Percentiles rank a stretch among this genome's conserved stretches.
phyloP scores from a whole-genome alignment of 768 basidiomycete species.

The Suillus paluster region DNA sequence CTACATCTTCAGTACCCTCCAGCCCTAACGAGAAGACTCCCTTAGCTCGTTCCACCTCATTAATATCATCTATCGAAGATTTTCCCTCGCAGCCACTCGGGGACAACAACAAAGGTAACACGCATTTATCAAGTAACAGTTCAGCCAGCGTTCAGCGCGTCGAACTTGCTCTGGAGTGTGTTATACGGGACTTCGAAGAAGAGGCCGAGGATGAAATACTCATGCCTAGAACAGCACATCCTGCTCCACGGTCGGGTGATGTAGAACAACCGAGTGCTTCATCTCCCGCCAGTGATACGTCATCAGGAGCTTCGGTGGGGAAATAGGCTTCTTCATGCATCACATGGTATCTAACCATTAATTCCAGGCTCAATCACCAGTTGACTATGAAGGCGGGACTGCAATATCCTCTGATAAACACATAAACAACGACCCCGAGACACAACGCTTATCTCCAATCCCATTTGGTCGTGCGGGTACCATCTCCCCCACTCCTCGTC shows the following conservation, averaged over 20 bases:
- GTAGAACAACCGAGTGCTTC: slow-evolving; percentile 26
- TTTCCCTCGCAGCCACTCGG: slow-evolving; percentile 20
- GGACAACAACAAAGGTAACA: slow-evolving; percentile 16
- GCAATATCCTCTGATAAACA: slow-evolving; percentile 72
- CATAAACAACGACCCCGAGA: slow-evolving; percentile 49
- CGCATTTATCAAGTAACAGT: slow-evolving; percentile 46
- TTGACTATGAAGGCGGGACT: slow-evolving; percentile 63
- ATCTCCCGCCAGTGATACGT: slow-evolving; percentile 23
- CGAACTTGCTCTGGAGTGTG: slow-evolving; percentile 76
- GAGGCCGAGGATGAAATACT: slow-evolving; percentile 79
- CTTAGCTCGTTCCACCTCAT: slow-evolving; percentile 47
- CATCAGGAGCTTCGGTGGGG: slow-evolving; percentile 29
- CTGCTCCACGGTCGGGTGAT: slow-evolving; percentile 44
- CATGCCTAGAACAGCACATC: slow-evolving; percentile 63
- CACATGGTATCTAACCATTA: slow-evolving; percentile 23
- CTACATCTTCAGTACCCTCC: slow-evolving; percentile 43
- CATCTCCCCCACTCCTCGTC: slow-evolving; percentile 52
- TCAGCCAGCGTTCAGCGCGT: slow-evolving; percentile 56
- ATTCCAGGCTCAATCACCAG: slow-evolving; percentile 36
- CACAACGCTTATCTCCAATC: slow-evolving; percentile 62
- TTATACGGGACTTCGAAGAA: slow-evolving; percentile 76
- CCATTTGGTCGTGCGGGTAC: slow-evolving; percentile 56
- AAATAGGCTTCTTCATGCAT: slow-evolving; percentile 10
- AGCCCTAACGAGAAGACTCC: slow-evolving; percentile 48
- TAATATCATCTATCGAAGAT: slow-evolving; percentile 41